A percentile compares a stretch with the other conserved stretches of the same genome.
These are phyloP conservation scores for Nelumbo lutea DNA, from an alignment of 164 flowering plant genomes.

Conservation along the genomic window DNA sequence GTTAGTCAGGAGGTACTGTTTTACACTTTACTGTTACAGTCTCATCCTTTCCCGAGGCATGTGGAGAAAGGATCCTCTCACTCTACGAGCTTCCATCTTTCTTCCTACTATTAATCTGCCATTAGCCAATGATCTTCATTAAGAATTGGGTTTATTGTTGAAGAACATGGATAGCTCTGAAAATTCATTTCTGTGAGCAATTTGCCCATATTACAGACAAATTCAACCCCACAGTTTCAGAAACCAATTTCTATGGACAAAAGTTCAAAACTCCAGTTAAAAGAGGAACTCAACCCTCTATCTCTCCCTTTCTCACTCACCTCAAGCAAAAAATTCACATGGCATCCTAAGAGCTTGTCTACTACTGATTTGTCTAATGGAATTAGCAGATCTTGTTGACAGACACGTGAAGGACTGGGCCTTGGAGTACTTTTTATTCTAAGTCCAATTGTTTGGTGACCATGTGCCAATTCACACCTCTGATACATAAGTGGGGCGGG, in stretches of 20 bases:
- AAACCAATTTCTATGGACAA: background rate
- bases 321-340: conserved; percentile 1
- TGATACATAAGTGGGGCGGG: background rate
- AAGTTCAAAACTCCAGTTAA: conserved; percentile 7
- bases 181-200: background rate
- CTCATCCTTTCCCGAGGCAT: no score
- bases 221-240: no score
- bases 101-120: background rate
- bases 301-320: background rate
- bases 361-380: conserved; percentile 10
- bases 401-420: conserved; percentile 22
- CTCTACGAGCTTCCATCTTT: background rate
- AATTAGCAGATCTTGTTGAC: conserved; percentile 12
- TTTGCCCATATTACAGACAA: background rate
- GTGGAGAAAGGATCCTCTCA: background rate
- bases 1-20: no score
- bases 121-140: background rate
- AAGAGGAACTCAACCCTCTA: background rate
- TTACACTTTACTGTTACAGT: no score
- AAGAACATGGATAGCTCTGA: background rate
- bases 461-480: conserved; percentile 21
- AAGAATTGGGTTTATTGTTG: background rate
- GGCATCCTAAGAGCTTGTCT: conserved; percentile 10
- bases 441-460: conserved; percentile 17
- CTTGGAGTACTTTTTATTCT: conserved; percentile 5